A percentile compares a stretch with the other conserved stretches of the same genome.
These are phyloP conservation scores for Xylariaceae sp. DNA, from an alignment of 2,329 filamentous ascomycete genomes.

Conservation along the genomic window DNA sequence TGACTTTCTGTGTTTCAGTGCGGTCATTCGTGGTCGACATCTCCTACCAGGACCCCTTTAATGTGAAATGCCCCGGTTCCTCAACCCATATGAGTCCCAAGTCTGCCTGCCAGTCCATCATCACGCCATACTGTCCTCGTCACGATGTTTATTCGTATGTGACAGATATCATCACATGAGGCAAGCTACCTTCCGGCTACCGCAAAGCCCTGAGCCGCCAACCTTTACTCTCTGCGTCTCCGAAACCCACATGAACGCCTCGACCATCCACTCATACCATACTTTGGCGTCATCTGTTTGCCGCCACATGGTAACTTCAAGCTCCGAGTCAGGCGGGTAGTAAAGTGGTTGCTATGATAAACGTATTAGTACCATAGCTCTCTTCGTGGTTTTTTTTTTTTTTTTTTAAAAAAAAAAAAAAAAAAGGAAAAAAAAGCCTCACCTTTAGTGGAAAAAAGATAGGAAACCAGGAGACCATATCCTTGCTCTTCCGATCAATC, in stretches of 20 bases:
- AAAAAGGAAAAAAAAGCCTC: conserved; percentile 29
- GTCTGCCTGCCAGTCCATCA: not conserved
- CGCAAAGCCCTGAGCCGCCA: conserved; percentile 60
- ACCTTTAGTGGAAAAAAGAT: conserved; percentile 97
- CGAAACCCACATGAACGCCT: conserved; percentile 66
- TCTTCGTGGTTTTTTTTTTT: not conserved
- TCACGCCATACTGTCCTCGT: not conserved
- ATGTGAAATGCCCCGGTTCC: not conserved
- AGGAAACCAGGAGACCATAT: conserved; percentile 99
- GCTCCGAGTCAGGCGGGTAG: conserved; percentile 75
- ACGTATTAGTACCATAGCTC: not conserved
- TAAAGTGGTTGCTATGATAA: conserved; percentile 68
- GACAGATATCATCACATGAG: conserved; percentile 50
- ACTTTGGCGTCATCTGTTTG: conserved; percentile 93
- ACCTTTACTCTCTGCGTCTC: conserved; percentile 60
- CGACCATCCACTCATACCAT: conserved; percentile 98
- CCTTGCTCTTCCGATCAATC: conserved; percentile 87
- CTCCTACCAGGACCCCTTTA: not conserved
- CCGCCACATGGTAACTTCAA: conserved; percentile 91
- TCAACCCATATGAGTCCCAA: not conserved
- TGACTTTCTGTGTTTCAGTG: not conserved
- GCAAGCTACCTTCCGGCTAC: conserved; percentile 63
- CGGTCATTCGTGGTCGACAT: not conserved
- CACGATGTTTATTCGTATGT: not conserved
- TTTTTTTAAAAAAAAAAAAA: not conserved